Base-by-base conservation (phyloP, 331 rosid species). In the Phaseolus coccineus region DNA sequence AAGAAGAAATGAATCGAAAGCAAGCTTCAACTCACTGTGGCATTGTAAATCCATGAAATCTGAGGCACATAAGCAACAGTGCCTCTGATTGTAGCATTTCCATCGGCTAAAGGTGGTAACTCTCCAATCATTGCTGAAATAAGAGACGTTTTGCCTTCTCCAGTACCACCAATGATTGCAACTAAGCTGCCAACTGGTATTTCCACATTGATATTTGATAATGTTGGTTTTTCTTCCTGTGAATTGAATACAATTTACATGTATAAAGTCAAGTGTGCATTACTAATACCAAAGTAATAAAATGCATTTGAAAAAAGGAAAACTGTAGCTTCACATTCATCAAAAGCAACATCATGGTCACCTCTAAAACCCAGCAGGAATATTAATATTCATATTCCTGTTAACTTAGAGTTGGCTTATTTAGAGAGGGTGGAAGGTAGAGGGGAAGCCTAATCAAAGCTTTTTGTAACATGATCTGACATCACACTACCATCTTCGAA, bases 21-120 rank as follows among this genome's bases (percentile, higher is more conserved):
- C 77, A 57, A 83, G 69, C 35, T 65, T 55, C 22, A 76, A 82
- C 97, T 92, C 83, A 94, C 98, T 6, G 98, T 88, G 59, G 97
- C 98, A 84, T 94, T 94, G 88, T 89, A 90, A 81, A 94, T 94
- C 98, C 98, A 94, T 51, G 98, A 94, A 89, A 94, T 82, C 82
- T 94, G 98, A 77, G 98, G 97, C 80, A 94, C 98, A 81, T 92
- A 94, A 57, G 97, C 97, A 75, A 91, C 96, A 47, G 91, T 87
- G 61, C 98, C 98, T 85, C 97, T 91, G 35, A 91, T 77, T 79
- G 82, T 83, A 70, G 86, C 88, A 80, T 73, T 56, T 56, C 91
- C 73, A 61, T 84, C 82, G 2, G 82, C 74, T 55, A 91, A 19
- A 50, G 87, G 80, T 75, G 94, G 97, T n/a, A 94, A 73, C 82